These are phyloP conservation scores for Populus tremula DNA, from an alignment of 345 rosid species.

Conservation along the genomic window DNA sequence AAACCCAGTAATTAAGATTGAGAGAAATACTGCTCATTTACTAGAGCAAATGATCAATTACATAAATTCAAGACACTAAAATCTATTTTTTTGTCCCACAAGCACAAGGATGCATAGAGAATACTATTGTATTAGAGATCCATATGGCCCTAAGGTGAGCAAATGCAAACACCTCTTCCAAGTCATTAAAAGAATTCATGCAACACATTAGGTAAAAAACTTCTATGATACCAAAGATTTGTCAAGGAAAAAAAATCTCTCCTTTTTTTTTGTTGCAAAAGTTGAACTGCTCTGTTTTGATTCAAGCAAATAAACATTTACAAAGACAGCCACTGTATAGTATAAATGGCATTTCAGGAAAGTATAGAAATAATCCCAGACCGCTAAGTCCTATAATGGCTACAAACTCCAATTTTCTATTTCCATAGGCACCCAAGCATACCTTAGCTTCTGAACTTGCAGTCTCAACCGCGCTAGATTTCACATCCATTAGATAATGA, in stretches of 20 bases:
- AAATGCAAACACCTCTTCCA: background rate
- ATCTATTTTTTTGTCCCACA: background rate
- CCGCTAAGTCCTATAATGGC: background rate
- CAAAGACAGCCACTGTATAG: background rate
- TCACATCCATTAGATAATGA: background rate
- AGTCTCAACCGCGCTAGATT: background rate
- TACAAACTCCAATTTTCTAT: background rate
- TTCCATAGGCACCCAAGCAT: background rate
- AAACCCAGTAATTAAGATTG: constrained; percentile 34
- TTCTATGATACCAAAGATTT: background rate
- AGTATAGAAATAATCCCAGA: background rate
- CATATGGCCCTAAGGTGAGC: background rate
- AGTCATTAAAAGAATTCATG: constrained; percentile 1
- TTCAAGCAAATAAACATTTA: background rate
- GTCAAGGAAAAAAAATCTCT: background rate
- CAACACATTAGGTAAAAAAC: background rate
- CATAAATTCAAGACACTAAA: background rate
- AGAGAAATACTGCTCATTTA: constrained; percentile 13
- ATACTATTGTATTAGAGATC: background rate
- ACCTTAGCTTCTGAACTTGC: background rate
- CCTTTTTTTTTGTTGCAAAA: background rate
- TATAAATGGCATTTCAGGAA: no score
- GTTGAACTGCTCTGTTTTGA: background rate
- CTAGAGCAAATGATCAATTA: constrained; percentile 13
- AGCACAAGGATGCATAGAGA: background rate